phyloP scores from a whole-genome alignment of 208 protist species.

The Phytomonas sp. region DNA sequence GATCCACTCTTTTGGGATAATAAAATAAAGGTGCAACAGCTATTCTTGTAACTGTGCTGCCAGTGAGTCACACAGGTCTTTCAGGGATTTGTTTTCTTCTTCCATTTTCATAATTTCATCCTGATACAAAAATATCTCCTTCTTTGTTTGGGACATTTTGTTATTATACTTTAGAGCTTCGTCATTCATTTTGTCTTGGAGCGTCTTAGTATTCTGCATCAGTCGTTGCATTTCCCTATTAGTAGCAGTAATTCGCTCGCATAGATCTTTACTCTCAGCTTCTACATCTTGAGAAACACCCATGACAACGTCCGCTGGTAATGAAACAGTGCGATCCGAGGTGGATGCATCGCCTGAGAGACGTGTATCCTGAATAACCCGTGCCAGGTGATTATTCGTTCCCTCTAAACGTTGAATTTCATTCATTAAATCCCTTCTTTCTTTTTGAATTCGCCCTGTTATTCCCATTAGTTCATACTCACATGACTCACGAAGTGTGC shows the following conservation, averaged over 20 bases:
- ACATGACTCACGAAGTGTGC: constrained; percentile 33
- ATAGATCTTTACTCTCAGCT: constrained; percentile 47
- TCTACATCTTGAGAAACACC: constrained; percentile 30
- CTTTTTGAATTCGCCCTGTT: constrained; percentile 53
- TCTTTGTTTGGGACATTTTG: constrained; percentile 45
- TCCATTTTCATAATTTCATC: constrained; percentile 51
- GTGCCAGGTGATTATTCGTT: constrained; percentile 42
- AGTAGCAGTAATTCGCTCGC: constrained; percentile 49
- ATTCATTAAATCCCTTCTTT: constrained; percentile 41
- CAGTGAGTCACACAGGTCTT: constrained; percentile 60
- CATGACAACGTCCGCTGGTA: constrained; percentile 40
- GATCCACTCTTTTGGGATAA: background rate
- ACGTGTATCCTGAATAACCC: constrained; percentile 44
- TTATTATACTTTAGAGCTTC: constrained; percentile 42
- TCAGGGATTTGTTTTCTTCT: constrained; percentile 56
- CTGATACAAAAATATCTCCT: constrained; percentile 60
- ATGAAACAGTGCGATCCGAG: constrained; percentile 21
- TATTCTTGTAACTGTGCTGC: constrained; percentile 32
- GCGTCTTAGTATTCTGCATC: constrained; percentile 33
- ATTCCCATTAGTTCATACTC: constrained; percentile 34
- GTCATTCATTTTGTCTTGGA: constrained; percentile 38
- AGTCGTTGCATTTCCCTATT: constrained; percentile 43
- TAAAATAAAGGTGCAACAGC: background rate
- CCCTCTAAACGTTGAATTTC: constrained; percentile 55
- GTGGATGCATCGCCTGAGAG: constrained; percentile 33